A percentile compares a stretch with the other conserved stretches of the same genome.
These are phyloP conservation scores for Epichloe sibirici DNA, from an alignment of 2,329 filamentous ascomycete genomes.

Conservation along the genomic window DNA sequence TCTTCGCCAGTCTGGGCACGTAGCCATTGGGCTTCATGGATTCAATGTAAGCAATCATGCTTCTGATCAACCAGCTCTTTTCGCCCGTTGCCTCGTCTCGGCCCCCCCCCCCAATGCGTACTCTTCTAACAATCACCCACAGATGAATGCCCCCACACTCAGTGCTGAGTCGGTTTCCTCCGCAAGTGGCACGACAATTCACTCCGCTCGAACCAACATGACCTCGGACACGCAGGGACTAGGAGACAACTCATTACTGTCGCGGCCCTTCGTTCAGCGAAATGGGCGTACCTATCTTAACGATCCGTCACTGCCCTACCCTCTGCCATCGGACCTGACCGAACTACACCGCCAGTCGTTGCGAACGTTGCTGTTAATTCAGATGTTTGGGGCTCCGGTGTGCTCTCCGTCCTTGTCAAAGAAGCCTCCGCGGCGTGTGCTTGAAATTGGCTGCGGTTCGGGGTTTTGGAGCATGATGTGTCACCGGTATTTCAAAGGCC, in stretches of 20 bases:
- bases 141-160: constrained; percentile 23
- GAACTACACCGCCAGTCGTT: constrained; percentile 83
- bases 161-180: constrained; percentile 36
- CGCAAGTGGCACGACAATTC: constrained; percentile 29
- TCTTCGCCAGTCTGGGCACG: constrained; percentile 1
- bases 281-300: constrained; percentile 76
- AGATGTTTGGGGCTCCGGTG: constrained; percentile 69
- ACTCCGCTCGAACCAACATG: constrained; percentile 34
- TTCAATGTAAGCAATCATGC: constrained; percentile 5
- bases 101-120: not conserved
- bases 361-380: constrained; percentile 67
- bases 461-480: constrained; percentile 86
- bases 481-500: constrained; percentile 58
- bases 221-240: constrained; percentile 34
- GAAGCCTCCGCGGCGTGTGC: constrained; percentile 60
- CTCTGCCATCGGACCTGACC: constrained; percentile 75
- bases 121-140: constrained; percentile 14
- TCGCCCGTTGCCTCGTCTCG: not conserved
- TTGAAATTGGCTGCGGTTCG: constrained; percentile 80
- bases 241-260: constrained; percentile 25
- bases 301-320: constrained; percentile 61
- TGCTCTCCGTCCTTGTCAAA: constrained; percentile 56
- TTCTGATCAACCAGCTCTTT: not conserved
- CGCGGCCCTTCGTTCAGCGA: constrained; percentile 52
- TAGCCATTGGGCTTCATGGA: constrained; percentile 6